A percentile compares a stretch with the other conserved stretches of the same genome.
Evolutionary conservation across 2,329 filamentous ascomycete species (phyloP).

Genomic region (Diaporthe sp.): DNA sequence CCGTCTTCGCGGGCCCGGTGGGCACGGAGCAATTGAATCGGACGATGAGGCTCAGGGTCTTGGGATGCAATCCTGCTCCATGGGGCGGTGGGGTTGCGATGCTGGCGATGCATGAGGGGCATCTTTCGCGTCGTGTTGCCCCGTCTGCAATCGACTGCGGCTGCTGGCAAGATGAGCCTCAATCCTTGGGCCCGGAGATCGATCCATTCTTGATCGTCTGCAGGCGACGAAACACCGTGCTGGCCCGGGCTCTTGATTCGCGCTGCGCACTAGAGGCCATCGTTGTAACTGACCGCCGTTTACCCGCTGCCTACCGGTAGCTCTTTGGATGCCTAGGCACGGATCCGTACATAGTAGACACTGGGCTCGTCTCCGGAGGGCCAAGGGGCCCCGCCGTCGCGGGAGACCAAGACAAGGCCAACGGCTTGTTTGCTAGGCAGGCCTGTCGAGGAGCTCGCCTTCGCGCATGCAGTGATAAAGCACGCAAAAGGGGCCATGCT

Average conservation of each 20-base stretch:
- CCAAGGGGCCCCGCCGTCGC: slow-evolving; percentile 29
- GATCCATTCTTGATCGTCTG: slow-evolving; percentile 13
- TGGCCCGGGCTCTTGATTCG: slow-evolving; percentile 30
- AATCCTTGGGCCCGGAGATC: slow-evolving; percentile 28
- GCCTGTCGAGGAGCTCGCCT: background rate
- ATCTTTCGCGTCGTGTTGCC: slow-evolving; percentile 32
- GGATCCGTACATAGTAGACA: background rate
- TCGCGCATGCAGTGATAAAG: background rate
- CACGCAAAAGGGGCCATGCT: slow-evolving; percentile 17
- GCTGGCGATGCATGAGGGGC: slow-evolving; percentile 39
- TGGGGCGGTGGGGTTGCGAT: slow-evolving; percentile 34
- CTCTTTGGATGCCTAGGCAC: background rate
- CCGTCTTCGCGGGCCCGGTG: background rate
- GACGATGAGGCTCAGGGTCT: slow-evolving; percentile 40
- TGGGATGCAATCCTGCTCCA: slow-evolving; percentile 31
- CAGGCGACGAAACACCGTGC: slow-evolving; percentile 22
- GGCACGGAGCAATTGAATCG: slow-evolving; percentile 6
- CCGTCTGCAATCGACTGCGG: slow-evolving; percentile 18
- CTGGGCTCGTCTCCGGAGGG: slow-evolving; percentile 5
- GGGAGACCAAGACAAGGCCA: slow-evolving; percentile 17
- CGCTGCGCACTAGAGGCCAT: slow-evolving; percentile 27
- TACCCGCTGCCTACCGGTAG: slow-evolving; percentile 31
- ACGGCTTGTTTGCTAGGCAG: background rate
- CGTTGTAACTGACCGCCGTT: slow-evolving; percentile 42
- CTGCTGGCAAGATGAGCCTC: slow-evolving; percentile 9